These are phyloP conservation scores for Sporobolomyces phaffii DNA, from an alignment of 768 basidiomycete genomes.

Conservation along the genomic window DNA sequence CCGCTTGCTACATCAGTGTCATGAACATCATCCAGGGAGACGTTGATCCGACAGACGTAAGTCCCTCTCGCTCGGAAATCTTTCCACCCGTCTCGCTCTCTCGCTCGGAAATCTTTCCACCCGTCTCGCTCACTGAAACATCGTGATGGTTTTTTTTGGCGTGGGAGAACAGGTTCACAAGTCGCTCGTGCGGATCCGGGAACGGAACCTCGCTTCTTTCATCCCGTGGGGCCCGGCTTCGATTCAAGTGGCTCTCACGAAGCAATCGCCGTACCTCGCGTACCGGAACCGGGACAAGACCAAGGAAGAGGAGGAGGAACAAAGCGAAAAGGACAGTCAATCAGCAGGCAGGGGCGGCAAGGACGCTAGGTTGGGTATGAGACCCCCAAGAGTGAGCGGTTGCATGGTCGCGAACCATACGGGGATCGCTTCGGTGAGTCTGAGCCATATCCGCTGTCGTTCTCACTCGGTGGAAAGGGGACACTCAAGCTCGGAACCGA, in stretches of 20 bases:
- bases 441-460: no score
- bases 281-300: constrained; percentile 15
- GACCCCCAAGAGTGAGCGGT: constrained; percentile 25
- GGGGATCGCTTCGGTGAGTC: constrained; percentile 69
- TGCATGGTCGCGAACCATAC: constrained; percentile 96
- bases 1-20: constrained; percentile 83
- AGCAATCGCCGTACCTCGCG: constrained; percentile 73
- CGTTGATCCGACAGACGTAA: constrained; percentile 92
- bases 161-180: constrained; percentile 70
- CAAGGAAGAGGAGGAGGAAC: constrained; percentile 9
- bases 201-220: constrained; percentile 92
- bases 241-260: constrained; percentile 91
- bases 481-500: no score
- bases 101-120: neutral
- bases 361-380: constrained; percentile 12
- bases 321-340: constrained; percentile 11
- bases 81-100: neutral
- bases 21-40: constrained; percentile 98
- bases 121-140: neutral
- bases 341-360: constrained; percentile 2
- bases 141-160: neutral
- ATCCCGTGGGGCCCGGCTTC: constrained; percentile 99
- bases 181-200: constrained; percentile 90
- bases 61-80: constrained; percentile 41
- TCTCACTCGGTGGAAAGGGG: no score